Percentiles rank a stretch among this genome's conserved stretches.
phyloP scores from a whole-genome alignment of 1,284 basidiomycete genomes.

The Ustilago bromivora region DNA sequence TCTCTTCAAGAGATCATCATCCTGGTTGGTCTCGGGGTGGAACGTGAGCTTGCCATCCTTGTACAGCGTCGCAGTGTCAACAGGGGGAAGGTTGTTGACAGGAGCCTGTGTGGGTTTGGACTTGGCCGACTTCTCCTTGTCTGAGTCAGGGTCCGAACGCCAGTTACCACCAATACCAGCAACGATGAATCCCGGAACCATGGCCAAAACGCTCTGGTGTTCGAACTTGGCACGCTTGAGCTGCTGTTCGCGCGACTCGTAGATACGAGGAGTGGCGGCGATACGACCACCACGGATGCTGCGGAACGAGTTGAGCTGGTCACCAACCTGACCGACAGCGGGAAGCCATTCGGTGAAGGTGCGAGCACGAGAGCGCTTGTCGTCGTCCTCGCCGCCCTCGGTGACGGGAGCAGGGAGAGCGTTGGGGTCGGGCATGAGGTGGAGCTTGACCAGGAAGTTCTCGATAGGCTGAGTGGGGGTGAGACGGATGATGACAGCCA shows the following conservation, averaged over 20 bases:
- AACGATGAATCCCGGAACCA: conserved; percentile 65
- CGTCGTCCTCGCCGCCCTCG: conserved; percentile 34
- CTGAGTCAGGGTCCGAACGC: conserved; percentile 73
- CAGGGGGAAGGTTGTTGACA: conserved; percentile 26
- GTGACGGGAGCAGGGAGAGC: conserved; percentile 74
- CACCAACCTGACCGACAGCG: conserved; percentile 72
- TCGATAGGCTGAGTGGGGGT: conserved; percentile 86
- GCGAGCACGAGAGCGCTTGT: conserved; percentile 72
- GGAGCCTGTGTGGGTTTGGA: conserved; percentile 9
- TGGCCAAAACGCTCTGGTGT: conserved; percentile 80
- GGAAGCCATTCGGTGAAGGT: conserved; percentile 80
- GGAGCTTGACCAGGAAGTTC: conserved; percentile 76
- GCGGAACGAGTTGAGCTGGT: conserved; percentile 58
- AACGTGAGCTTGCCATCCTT: conserved; percentile 80
- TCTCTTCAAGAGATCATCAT: conserved; percentile 51
- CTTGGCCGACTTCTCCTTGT: conserved; percentile 3
- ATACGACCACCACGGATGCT: conserved; percentile 77
- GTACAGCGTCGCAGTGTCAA: conserved; percentile 51
- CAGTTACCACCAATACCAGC: conserved; percentile 63
- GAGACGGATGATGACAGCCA: conserved; percentile 84
- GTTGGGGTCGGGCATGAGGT: conserved; percentile 79
- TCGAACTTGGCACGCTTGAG: conserved; percentile 67
- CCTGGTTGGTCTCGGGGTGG: conserved; percentile 81
- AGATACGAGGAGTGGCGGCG: conserved; percentile 73
- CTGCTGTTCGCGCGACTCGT: conserved; percentile 62